phyloP scores from a whole-genome alignment of 2,329 filamentous ascomycete species.

The Drechmeria coniospora region DNA sequence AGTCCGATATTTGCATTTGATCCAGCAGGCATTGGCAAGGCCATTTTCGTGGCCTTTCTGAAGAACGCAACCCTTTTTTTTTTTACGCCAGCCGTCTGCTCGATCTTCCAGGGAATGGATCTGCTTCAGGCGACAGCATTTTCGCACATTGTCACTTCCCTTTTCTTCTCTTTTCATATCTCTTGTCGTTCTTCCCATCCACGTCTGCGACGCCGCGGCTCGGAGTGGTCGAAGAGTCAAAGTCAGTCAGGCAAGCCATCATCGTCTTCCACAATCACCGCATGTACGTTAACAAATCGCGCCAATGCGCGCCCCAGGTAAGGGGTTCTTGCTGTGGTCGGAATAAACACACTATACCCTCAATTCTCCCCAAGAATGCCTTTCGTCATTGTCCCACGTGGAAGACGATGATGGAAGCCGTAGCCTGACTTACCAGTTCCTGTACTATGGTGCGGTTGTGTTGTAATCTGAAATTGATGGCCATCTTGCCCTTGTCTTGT shows the following conservation, averaged over 20 bases:
- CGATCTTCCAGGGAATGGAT: conserved; percentile 11
- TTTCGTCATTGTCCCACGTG: conserved; percentile 22
- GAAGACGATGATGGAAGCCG: conserved; percentile 49
- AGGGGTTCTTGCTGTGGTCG: conserved; percentile 21
- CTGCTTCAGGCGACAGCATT: conserved; percentile 5
- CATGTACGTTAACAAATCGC: conserved; percentile 50
- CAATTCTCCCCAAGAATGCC: conserved; percentile 20
- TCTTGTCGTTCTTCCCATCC: conserved; percentile 5
- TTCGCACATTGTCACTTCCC: conserved; percentile 5
- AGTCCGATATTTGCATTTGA: conserved; percentile 15
- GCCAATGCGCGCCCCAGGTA: conserved; percentile 14
- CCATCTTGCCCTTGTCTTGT: conserved; percentile 11
- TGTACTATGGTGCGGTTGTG: conserved; percentile 7
- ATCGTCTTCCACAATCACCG: conserved; percentile 48
- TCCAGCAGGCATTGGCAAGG: conserved; percentile 16
- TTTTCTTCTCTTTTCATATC: conserved; percentile 4
- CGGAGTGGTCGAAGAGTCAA: conserved; percentile 13
- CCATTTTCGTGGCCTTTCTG: conserved; percentile 2
- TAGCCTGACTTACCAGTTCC: conserved; percentile 28
- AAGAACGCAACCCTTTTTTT: background rate
- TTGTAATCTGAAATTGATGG: conserved; percentile 12
- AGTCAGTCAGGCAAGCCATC: conserved; percentile 54
- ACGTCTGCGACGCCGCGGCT: conserved; percentile 2
- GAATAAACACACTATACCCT: conserved; percentile 25
- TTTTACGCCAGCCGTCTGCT: conserved; percentile 16